Base-by-base conservation (phyloP, 805 yeast genomes). In the Yueomyces sinensis region DNA sequence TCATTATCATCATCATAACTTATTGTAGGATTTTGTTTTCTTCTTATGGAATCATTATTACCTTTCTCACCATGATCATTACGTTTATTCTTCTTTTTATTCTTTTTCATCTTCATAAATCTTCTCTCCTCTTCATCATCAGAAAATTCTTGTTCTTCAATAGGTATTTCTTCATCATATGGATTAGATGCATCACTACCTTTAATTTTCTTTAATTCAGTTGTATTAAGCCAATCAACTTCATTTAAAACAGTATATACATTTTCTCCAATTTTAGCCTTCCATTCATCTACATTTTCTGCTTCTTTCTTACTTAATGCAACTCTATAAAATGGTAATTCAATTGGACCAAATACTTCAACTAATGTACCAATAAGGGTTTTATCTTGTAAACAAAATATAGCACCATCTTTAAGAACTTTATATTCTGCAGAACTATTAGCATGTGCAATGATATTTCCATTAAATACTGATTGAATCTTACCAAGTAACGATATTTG, bases 121-220 rank as follows among this genome's bases (percentile, higher is more conserved):
- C 72, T 77, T 45, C 74, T 70, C 54, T 91, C 97, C 40, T 72
- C 72, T 51, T 89, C 97, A 56, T 91, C 97, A 54, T 91, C 97
- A 1, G 95, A 82, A 45, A 78, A 89, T 52, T 89, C 97, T 54
- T 83, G 94, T 54, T 91, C 97, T 22, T 82, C 93, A 45, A 76
- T 86, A 0, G 95, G 84, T 22, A 89, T 58, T 49, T 91, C 98
- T 59, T 91, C 97, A 55, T 91, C 98, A 52, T 83, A 80, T 54
- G 83, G 77, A 47, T 91, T 91, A 49, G 94, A 81, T 0, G 98
- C 98, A 61, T 91, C 98, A 2, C 86, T 78, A 17, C 97, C 98
- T 48, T 79, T 87, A 15, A 76, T 38, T 17, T 67, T 61, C 45
- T 74, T 82, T 36, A 87, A 67, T 17, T 72, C 60, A 34, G 79